Conservation (phyloP, 140 eudicot species). For the Stevia rebaudiana region DNA sequence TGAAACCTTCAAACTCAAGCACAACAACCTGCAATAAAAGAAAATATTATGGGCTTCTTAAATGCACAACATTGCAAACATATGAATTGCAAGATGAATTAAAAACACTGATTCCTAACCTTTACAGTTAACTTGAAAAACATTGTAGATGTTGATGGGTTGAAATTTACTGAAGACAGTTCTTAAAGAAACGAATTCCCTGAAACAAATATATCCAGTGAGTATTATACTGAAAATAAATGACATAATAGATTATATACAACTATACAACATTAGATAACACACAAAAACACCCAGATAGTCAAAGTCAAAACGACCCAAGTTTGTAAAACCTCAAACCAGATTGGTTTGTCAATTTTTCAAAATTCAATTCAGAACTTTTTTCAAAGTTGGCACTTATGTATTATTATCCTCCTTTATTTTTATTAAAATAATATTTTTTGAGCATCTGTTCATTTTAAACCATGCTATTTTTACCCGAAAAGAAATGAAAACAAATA, state of each 20-base stretch:
- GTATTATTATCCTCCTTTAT: too few relatives aligned
- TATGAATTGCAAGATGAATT: background rate
- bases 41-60: background rate
- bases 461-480: background rate
- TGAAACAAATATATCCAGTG: slow-evolving; percentile 18
- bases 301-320: too few relatives aligned
- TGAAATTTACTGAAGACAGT: slow-evolving; percentile 54
- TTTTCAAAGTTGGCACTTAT: too few relatives aligned
- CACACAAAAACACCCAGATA: background rate
- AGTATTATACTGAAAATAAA: background rate
- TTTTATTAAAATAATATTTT: too few relatives aligned
- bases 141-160: background rate
- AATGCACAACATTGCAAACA: background rate
- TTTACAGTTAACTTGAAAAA: slow-evolving; percentile 6
- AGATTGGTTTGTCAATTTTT: too few relatives aligned
- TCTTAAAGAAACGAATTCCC: slow-evolving; percentile 83
- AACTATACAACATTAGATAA: background rate
- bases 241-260: background rate
- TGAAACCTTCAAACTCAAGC: slow-evolving; percentile 2
- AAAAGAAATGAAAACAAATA: background rate
- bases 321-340: too few relatives aligned
- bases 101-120: slow-evolving; percentile 18
- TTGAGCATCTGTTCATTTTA: background rate
- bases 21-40: slow-evolving; percentile 15
- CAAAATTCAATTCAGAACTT: too few relatives aligned